Evolutionary conservation across 2,329 filamentous ascomycete species (phyloP).

Genomic region (Fusarium redolens): DNA sequence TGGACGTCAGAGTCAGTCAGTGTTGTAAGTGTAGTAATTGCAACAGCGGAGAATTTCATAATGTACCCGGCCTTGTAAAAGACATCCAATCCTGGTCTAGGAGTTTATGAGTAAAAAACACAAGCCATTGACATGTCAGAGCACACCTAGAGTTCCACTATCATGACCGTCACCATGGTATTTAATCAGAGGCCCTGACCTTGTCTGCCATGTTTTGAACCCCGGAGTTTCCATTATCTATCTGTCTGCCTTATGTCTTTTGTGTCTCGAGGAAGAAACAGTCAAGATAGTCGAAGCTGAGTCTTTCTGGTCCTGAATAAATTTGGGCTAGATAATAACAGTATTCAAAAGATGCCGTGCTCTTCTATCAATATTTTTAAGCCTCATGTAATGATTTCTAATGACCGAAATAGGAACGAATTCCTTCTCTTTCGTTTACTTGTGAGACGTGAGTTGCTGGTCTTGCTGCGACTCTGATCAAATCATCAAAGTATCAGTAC

Average conservation of each 20-base stretch:
- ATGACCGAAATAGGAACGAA: neutral
- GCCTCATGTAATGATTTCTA: neutral
- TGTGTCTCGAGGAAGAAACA: constrained; percentile 3
- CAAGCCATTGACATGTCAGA: constrained; percentile 32
- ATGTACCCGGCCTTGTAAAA: constrained; percentile 29
- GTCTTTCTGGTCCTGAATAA: neutral
- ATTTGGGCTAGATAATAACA: neutral
- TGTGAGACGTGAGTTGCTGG: neutral
- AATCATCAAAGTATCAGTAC: constrained; percentile 2
- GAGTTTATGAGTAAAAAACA: constrained; percentile 14
- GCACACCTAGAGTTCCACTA: constrained; percentile 36
- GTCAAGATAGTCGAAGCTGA: neutral
- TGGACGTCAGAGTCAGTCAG: neutral
- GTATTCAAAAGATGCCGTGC: neutral
- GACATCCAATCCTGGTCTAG: constrained; percentile 4
- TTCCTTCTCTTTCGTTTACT: neutral
- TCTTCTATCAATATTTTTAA: neutral
- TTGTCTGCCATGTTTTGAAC: neutral
- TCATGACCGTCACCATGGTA: constrained; percentile 38
- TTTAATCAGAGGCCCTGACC: constrained; percentile 21
- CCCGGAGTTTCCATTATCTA: constrained; percentile 8
- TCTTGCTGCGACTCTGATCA: neutral
- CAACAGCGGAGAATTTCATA: constrained; percentile 16
- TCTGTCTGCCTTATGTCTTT: neutral
- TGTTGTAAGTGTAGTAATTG: constrained; percentile 9